Base-by-base conservation (phyloP, 2,329 filamentous ascomycete genomes). In the Scytalidium sp. region DNA sequence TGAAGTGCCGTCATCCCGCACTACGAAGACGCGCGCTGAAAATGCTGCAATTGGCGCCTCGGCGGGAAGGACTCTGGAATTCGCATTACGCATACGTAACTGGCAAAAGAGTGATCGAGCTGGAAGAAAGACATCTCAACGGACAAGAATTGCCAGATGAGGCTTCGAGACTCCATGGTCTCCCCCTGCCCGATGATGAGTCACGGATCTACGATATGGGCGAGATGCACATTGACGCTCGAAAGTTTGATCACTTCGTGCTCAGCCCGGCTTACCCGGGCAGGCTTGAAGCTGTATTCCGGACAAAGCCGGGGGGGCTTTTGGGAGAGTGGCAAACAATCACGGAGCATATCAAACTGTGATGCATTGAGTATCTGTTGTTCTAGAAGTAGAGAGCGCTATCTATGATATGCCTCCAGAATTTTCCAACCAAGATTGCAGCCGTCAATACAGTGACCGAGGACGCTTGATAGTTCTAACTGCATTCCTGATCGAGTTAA, bases 41-140 rank as follows among this genome's bases (percentile, higher is more conserved):
- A 17, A 27, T 56, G n/a, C 41, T 56, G 22, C 43, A 46, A 17
- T 27, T 19, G n/a, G 55, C 49, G 3, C 55, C 55, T 9, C 50
- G 51, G 22, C 42, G 49, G 21, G 55, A 57, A 42, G 55, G 50
- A 9, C 47, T 57, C 39, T 56, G 51, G 50, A 39, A 46, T 41
- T 29, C 43, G 29, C 21, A 40, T 51, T 22, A 51, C 25, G 45
- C 45, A 44, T 47, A 47, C 22, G 45, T 47, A 43, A 51, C 45
- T 43, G 49, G 44, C 23, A 36, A 47, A 44, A 39, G 49, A 47
- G 49, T 51, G 39, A 47, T 51, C 49, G 49, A 51, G 44, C 36
- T 51, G 19, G 49, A 51, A 51, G 49, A 51, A 47, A 47, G 44
- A 19, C 47, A 50, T 50, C 47, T 50, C 43, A 50, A 50, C 32